Evolutionary conservation across 2,329 filamentous ascomycete species (phyloP).

Genomic region (Alternaria rosae): DNA sequence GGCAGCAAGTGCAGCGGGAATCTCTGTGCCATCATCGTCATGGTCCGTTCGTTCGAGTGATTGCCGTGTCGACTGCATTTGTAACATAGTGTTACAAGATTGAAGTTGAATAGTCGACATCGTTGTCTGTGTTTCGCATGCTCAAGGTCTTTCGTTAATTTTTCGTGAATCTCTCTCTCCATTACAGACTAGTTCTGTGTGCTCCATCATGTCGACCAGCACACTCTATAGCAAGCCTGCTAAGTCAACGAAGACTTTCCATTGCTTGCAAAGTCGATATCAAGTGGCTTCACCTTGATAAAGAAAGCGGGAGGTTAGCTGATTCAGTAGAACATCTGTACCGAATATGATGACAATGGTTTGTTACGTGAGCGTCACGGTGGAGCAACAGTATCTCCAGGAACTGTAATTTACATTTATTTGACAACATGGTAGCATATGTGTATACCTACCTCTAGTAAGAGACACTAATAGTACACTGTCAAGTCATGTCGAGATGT

Average conservation of each 20-base stretch:
- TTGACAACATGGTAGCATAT: background rate
- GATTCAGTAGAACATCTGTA: background rate
- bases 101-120: background rate
- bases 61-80: background rate
- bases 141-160: background rate
- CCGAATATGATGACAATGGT: background rate
- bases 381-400: background rate
- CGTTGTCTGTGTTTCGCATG: background rate
- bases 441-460: background rate
- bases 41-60: background rate
- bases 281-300: background rate
- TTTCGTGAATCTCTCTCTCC: background rate
- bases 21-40: background rate
- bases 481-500: background rate
- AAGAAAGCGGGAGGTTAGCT: background rate
- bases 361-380: background rate
- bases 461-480: background rate
- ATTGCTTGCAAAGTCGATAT: background rate
- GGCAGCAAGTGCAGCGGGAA: background rate
- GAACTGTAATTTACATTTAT: background rate
- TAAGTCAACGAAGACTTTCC: background rate
- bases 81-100: background rate
- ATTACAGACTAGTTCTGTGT: background rate
- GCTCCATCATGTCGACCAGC: background rate
- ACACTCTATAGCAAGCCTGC: conserved; percentile 2